phyloP scores from a whole-genome alignment of 257 asterid genomes.

The Marsdenia floribunda region DNA sequence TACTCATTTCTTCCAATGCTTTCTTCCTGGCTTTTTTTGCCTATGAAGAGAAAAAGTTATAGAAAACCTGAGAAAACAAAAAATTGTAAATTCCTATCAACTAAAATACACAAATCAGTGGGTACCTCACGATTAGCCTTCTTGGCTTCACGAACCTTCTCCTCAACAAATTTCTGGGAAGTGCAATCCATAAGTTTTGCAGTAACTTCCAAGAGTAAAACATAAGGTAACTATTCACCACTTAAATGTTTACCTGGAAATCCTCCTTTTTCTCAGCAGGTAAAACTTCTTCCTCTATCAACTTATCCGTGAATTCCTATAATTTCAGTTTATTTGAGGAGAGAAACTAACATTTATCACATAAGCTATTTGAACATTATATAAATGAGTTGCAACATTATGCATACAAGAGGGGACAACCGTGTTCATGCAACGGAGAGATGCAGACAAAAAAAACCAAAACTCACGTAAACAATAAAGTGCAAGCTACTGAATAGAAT shows the following conservation, averaged over 20 bases:
- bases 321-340: constrained; percentile 12
- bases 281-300: constrained; percentile 64
- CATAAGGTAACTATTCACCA: constrained; percentile 9
- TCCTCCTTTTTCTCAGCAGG: constrained; percentile 62
- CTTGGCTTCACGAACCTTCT: constrained; percentile 71
- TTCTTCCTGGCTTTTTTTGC: constrained; percentile 84
- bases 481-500: background rate
- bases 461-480: background rate
- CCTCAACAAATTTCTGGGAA: constrained; percentile 59
- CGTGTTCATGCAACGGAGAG: background rate
- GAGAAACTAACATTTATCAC: background rate
- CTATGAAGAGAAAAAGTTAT: constrained; percentile 27
- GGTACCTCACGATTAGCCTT: constrained; percentile 71
- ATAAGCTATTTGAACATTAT: background rate
- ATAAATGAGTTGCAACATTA: background rate
- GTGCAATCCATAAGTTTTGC: background rate
- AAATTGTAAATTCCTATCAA: background rate
- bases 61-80: background rate
- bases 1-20: constrained; percentile 68
- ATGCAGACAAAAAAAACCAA: background rate
- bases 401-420: background rate
- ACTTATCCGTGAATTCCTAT: constrained; percentile 66
- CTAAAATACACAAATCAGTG: background rate
- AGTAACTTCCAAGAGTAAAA: constrained; percentile 4
- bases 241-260: constrained; percentile 47